Conservation (phyloP, 306 rosid species). For the Vachellia collinsii region DNA sequence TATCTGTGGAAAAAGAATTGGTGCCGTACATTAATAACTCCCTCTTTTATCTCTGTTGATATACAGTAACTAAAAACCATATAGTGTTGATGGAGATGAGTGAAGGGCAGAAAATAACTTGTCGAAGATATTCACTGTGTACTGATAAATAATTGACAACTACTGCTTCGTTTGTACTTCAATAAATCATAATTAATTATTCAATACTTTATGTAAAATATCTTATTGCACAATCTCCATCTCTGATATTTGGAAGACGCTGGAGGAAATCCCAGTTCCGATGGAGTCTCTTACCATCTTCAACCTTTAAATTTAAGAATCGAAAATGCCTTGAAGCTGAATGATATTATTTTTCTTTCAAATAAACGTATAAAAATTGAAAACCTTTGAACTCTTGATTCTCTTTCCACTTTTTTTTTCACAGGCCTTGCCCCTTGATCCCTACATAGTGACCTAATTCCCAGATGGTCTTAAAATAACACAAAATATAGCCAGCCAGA, state of each 20-base stretch:
- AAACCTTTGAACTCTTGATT: background rate
- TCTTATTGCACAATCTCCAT: background rate
- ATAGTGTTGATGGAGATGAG: background rate
- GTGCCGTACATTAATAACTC: conserved; percentile 19
- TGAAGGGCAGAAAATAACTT: background rate
- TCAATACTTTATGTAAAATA: background rate
- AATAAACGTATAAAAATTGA: background rate
- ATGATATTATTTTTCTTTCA: background rate
- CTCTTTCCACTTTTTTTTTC: background rate
- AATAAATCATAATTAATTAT: background rate
- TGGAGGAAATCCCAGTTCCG: background rate
- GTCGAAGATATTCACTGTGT: background rate
- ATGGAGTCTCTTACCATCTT: background rate
- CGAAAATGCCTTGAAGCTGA: background rate
- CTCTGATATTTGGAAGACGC: background rate
- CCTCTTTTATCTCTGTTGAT: background rate
- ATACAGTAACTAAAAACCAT: background rate
- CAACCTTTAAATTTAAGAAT: background rate
- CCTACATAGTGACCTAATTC: background rate
- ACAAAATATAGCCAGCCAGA: background rate
- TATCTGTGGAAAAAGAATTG: conserved; percentile 54
- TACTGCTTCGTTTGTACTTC: background rate
- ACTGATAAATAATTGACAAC: background rate
- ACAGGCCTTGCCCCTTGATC: background rate
- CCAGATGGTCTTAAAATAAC: background rate